Evolutionary conservation across 2,329 filamentous ascomycete species (phyloP).

Genomic region (Colletotrichum acutatum): DNA sequence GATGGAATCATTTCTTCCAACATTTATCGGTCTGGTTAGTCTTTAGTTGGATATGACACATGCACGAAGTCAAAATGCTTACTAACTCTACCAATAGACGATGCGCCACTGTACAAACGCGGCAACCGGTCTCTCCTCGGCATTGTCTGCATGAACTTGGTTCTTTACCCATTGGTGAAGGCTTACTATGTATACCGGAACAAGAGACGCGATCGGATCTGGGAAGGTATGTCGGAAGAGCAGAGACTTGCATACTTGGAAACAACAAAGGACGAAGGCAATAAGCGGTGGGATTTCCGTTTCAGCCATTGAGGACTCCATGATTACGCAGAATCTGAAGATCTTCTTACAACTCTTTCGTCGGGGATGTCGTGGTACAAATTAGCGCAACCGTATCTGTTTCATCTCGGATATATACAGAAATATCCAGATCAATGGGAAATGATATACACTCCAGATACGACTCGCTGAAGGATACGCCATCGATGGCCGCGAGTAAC

Average conservation of each 20-base stretch:
- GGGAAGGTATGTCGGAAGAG: conserved; percentile 44
- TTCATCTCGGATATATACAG: no score
- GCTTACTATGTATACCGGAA: conserved; percentile 49
- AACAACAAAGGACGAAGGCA: conserved; percentile 56
- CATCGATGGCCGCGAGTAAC: no score
- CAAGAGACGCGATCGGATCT: conserved; percentile 40
- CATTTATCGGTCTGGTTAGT: conserved; percentile 49
- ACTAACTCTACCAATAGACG: conserved; percentile 54
- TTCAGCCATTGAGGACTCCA: conserved; percentile 47
- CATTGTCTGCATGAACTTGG: conserved; percentile 50
- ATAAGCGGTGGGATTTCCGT: conserved; percentile 55
- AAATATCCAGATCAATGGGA: no score
- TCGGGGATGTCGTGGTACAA: no score
- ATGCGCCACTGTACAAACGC: conserved; percentile 59
- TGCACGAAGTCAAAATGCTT: conserved; percentile 29
- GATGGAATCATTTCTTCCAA: conserved; percentile 54
- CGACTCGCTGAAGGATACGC: no score
- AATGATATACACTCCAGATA: no score
- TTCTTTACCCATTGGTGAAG: conserved; percentile 44
- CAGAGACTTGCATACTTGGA: conserved; percentile 44
- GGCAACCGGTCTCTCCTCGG: conserved; percentile 67
- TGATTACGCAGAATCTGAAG: neutral
- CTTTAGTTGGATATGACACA: neutral
- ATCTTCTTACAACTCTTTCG: no score
- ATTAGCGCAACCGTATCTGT: no score